Evolutionary conservation across 306 rosid genomes (phyloP), one percentile per base, ranked within the genome.

Genomic region (Carpinus fangiana): DNA sequence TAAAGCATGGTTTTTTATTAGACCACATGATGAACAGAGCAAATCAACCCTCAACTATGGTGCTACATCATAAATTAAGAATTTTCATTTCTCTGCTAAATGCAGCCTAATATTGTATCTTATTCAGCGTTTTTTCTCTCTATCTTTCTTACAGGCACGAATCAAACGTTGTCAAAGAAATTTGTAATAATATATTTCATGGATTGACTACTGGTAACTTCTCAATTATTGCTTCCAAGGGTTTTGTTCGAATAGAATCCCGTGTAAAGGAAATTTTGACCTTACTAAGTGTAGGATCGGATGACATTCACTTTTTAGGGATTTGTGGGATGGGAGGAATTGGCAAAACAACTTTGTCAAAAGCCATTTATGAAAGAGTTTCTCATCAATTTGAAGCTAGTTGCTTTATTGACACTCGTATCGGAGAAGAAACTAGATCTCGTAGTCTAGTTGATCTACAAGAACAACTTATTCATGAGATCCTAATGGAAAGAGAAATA

Each of bases 281-380:
- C 43, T 41, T 3, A 41, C 31, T 69, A 12, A 9, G 57, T 23
- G 10, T 38, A 14, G 47, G 43, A 1, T 52, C 12, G 20, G 18
- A 43, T 1, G 75, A 72, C 45, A 71, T 82, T 65, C 48, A 21
- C 4, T 82, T 82, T 50, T 0, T 76, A 12, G 85, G 85, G 3
- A 82, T 82, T 53, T 52, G 74, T 80, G 84, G 84, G 12, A 75
- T 75, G 78, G 78, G 78, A 0, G 71, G 78, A 4, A 18, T 47
- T 23, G 79, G 79, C 0, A 82, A 82, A n/a, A 67, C 74, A 45
- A 56, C 76, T 46, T 52, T 52, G 0, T 52, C 81, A 0, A 52
- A n/a, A 69, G 41, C 4, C 9, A 17, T 70, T 53, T 78, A 70
- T n/a, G 4, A 78, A 12, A 70, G 8, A 28, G 31, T 78, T 21